These are phyloP conservation scores for Populus hybrid DNA, from an alignment of 441 rosid genomes.

Conservation along the genomic window DNA sequence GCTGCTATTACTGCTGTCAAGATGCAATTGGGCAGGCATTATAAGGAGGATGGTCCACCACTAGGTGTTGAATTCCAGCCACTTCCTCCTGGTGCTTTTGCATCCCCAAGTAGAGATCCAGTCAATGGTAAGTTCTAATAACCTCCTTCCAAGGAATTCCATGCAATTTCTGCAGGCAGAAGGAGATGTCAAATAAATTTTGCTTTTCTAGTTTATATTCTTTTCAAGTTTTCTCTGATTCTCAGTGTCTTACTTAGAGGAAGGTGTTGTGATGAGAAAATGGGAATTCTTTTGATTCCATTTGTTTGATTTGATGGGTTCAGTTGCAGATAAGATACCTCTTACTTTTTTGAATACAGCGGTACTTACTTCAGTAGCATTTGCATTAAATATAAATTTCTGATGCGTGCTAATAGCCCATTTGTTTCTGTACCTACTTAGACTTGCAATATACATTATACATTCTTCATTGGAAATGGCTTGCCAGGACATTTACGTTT, in stretches of 20 bases:
- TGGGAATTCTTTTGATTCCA: neutral
- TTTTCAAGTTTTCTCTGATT: neutral
- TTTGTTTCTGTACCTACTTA: neutral
- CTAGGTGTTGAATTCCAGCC: slow-evolving; percentile 71
- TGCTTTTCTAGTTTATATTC: slow-evolving; percentile 1
- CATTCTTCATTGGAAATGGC: neutral
- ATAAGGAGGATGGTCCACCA: slow-evolving; percentile 80
- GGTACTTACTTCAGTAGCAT: neutral
- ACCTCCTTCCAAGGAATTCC: slow-evolving; percentile 12
- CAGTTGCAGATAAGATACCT: neutral
- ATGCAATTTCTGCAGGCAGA: slow-evolving; percentile 1
- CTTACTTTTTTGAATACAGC: neutral
- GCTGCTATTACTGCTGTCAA: slow-evolving; percentile 73
- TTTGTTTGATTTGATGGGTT: slow-evolving; percentile 12
- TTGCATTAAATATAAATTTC: neutral
- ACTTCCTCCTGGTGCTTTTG: slow-evolving; percentile 88
- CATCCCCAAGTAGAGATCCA: slow-evolving; percentile 44
- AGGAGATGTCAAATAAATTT: slow-evolving; percentile 11
- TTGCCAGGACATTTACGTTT: neutral
- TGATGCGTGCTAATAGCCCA: neutral
- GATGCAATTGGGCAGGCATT: slow-evolving; percentile 80
- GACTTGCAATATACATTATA: slow-evolving; percentile 4
- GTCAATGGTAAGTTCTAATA: slow-evolving; percentile 54
- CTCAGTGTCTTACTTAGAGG: neutral
- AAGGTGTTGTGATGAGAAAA: neutral